These are phyloP conservation scores for Lagerstroemia speciosa DNA, from an alignment of 345 rosid genomes.

Conservation along the genomic window DNA sequence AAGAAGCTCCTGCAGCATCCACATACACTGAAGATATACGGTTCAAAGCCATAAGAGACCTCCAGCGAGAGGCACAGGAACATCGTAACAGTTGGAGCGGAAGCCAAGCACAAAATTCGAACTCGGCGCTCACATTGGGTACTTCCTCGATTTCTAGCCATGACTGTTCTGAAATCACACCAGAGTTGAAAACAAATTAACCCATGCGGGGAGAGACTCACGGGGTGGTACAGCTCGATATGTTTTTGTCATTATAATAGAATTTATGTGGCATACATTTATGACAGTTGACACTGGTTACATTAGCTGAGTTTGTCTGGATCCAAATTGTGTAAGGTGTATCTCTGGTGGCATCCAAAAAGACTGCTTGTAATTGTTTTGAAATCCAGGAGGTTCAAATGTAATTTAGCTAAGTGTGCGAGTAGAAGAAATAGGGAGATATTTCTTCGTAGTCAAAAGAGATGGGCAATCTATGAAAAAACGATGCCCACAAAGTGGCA, in stretches of 20 bases:
- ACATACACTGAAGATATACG: constrained; percentile 16
- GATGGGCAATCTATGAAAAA: not conserved
- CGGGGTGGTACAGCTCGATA: not conserved
- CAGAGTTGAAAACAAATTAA: not conserved
- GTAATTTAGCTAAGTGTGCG: no score
- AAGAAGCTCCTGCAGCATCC: constrained; percentile 19
- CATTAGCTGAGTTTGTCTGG: no score
- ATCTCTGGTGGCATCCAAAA: no score
- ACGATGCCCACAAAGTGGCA: not conserved
- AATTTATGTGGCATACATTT: no score
- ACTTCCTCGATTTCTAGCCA: not conserved
- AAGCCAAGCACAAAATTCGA: not conserved
- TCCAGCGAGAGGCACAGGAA: not conserved
- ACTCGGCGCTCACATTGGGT: not conserved
- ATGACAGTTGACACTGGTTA: no score
- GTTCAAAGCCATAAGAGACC: constrained; percentile 15
- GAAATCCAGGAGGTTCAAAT: no score
- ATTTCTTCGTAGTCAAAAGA: not conserved
- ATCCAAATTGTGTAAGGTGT: no score
- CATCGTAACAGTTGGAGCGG: not conserved
- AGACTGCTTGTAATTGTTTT: no score
- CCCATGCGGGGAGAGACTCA: not conserved
- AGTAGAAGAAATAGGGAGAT: no score
- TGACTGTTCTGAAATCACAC: not conserved
- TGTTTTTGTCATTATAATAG: no score